These are phyloP conservation scores for Dryas integrifolia DNA, from an alignment of 331 rosid genomes.

Conservation along the genomic window DNA sequence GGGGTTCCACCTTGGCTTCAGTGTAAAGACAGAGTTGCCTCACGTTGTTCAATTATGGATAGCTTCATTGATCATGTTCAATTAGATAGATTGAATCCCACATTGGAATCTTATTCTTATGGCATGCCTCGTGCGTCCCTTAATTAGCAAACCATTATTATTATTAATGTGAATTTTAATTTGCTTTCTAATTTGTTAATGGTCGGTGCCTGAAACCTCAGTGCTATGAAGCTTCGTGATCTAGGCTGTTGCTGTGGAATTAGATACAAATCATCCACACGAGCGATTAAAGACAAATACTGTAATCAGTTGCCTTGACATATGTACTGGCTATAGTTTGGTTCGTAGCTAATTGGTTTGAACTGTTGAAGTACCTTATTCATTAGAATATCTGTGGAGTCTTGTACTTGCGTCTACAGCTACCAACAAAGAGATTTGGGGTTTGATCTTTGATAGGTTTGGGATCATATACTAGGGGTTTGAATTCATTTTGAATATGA, in stretches of 20 bases:
- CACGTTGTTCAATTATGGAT: conserved; percentile 55
- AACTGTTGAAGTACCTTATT: conserved; percentile 1
- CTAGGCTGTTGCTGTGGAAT: background rate
- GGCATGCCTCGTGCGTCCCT: conserved; percentile 21
- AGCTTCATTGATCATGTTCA: conserved; percentile 7
- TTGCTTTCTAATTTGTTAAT: background rate
- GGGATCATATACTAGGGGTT: background rate
- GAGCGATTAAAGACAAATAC: conserved; percentile 1
- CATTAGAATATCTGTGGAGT: background rate
- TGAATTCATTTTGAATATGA: background rate
- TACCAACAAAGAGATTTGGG: conserved; percentile 8
- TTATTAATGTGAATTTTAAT: background rate
- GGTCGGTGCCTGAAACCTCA: conserved; percentile 28
- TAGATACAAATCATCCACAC: conserved; percentile 5
- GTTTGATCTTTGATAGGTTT: background rate
- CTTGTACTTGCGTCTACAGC: conserved; percentile 16
- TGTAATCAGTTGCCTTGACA: conserved; percentile 6
- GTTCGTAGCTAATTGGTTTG: background rate
- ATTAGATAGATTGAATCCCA: conserved; percentile 16
- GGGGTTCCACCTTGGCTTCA: conserved; percentile 51
- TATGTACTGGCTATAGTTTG: background rate
- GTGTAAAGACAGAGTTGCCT: conserved; percentile 48
- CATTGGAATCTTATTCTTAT: conserved; percentile 19
- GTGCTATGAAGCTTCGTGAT: conserved; percentile 25
- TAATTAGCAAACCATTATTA: background rate